These are phyloP conservation scores for Trametes elegans DNA, from an alignment of 768 basidiomycete species.

Conservation along the genomic window DNA sequence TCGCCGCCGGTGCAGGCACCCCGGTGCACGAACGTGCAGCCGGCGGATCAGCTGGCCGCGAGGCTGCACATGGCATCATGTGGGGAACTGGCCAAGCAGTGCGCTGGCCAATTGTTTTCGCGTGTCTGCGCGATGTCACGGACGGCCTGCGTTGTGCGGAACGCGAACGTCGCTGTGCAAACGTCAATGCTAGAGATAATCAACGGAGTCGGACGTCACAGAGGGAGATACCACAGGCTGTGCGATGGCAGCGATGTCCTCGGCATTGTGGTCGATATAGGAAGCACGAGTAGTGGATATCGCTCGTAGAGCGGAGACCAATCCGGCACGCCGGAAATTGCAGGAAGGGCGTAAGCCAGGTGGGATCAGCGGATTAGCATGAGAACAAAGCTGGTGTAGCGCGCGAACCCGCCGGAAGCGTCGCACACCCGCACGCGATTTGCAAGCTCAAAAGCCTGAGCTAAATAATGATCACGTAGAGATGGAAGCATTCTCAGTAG, in stretches of 20 bases:
- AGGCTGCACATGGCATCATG: not conserved
- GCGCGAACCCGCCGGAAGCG: not conserved
- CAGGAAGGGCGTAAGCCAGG: not conserved
- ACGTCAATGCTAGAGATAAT: no score
- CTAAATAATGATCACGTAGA: not conserved
- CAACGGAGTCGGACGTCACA: no score
- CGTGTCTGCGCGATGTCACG: not conserved
- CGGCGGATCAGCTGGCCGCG: slow-evolving; percentile 6
- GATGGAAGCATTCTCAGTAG: not conserved
- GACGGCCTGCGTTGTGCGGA: no score
- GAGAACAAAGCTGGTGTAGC: no score
- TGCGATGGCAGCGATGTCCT: no score
- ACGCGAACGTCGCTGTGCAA: not conserved
- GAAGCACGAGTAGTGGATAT: no score
- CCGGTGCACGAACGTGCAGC: not conserved
- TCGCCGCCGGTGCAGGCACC: not conserved
- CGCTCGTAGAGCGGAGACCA: no score
- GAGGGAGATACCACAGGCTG: no score
- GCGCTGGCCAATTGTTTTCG: not conserved
- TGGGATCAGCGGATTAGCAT: not conserved
- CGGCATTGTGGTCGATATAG: no score
- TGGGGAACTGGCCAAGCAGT: not conserved
- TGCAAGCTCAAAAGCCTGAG: not conserved
- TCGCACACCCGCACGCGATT: no score
- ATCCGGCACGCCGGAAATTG: no score